These are phyloP conservation scores for Scorias spongiosa DNA, from an alignment of 2,329 filamentous ascomycete species.

Conservation along the genomic window DNA sequence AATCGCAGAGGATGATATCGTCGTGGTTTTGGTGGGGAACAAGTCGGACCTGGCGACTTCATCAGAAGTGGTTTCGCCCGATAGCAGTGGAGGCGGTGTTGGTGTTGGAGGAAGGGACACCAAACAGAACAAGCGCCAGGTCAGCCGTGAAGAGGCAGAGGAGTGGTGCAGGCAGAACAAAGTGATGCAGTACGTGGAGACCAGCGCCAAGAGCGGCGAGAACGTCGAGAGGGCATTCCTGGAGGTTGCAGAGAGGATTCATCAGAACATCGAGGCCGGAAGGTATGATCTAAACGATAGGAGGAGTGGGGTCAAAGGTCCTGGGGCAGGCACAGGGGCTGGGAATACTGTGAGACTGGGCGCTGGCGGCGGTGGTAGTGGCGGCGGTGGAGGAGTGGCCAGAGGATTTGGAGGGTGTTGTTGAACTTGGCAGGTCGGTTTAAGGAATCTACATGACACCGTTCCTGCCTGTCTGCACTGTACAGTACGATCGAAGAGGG, in stretches of 20 bases:
- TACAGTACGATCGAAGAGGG: no score
- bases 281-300: constrained; percentile 90
- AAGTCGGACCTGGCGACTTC: constrained; percentile 64
- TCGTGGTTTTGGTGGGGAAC: constrained; percentile 89
- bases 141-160: constrained; percentile 68
- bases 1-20: constrained; percentile 90
- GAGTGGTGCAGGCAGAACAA: constrained; percentile 79
- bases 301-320: constrained; percentile 75
- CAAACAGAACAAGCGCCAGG: constrained; percentile 54
- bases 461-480: no score
- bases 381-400: constrained; percentile 1
- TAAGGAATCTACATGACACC: no score
- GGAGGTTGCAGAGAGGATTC: constrained; percentile 87
- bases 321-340: constrained; percentile 33
- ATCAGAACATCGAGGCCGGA: constrained; percentile 89
- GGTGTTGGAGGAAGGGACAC: constrained; percentile 7
- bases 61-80: constrained; percentile 20
- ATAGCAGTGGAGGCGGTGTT: constrained; percentile 8
- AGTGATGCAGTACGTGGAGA: constrained; percentile 88
- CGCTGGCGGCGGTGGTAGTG: constrained; percentile 15
- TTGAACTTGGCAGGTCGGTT: neutral
- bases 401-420: neutral
- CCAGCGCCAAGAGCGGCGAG: constrained; percentile 86
- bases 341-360: constrained; percentile 30
- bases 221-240: constrained; percentile 88